These are phyloP conservation scores for Santalum album DNA, from an alignment of 164 flowering plant species.

Conservation along the genomic window DNA sequence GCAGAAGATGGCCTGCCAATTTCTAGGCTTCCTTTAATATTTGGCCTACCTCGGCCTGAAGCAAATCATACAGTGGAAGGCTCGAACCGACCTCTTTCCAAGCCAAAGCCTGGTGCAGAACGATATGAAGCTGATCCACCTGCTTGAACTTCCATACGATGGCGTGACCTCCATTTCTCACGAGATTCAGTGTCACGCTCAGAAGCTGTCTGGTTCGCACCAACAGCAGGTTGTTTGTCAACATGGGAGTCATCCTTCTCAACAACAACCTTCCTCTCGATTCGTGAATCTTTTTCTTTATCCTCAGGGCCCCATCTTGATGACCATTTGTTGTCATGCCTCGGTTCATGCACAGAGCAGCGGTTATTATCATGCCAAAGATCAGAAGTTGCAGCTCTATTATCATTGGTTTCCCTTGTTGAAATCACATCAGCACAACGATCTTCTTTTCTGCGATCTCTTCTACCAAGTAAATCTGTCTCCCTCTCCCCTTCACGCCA, in stretches of 20 bases:
- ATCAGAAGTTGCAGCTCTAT: slow-evolving; percentile 53
- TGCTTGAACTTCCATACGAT: slow-evolving; percentile 64
- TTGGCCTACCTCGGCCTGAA: slow-evolving; percentile 74
- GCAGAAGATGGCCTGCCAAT: slow-evolving; percentile 34
- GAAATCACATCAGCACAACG: slow-evolving; percentile 50
- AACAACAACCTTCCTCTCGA: slow-evolving; percentile 45
- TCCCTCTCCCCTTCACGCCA: slow-evolving; percentile 99
- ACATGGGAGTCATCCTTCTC: slow-evolving; percentile 64
- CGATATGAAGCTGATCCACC: slow-evolving; percentile 52
- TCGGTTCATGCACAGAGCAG: slow-evolving; percentile 50
- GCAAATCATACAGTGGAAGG: slow-evolving; percentile 60
- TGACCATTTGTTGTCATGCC: slow-evolving; percentile 85
- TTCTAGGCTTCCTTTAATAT: slow-evolving; percentile 3
- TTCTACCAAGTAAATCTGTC: slow-evolving; percentile 68
- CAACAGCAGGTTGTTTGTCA: slow-evolving; percentile 44
- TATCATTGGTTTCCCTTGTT: slow-evolving; percentile 40
- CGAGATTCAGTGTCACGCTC: slow-evolving; percentile 81
- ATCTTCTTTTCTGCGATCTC: slow-evolving; percentile 72
- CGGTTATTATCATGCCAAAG: slow-evolving; percentile 11
- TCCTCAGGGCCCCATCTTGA: slow-evolving; percentile 98
- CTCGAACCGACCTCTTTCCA: slow-evolving; percentile 59
- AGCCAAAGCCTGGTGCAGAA: slow-evolving; percentile 83
- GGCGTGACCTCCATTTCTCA: slow-evolving; percentile 98
- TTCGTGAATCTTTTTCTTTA: slow-evolving; percentile 68
- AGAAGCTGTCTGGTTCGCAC: slow-evolving; percentile 31